Percentiles rank a stretch among this genome's conserved stretches.
Conservation (phyloP, 441 rosid species). For the Lepidium campestre region DNA sequence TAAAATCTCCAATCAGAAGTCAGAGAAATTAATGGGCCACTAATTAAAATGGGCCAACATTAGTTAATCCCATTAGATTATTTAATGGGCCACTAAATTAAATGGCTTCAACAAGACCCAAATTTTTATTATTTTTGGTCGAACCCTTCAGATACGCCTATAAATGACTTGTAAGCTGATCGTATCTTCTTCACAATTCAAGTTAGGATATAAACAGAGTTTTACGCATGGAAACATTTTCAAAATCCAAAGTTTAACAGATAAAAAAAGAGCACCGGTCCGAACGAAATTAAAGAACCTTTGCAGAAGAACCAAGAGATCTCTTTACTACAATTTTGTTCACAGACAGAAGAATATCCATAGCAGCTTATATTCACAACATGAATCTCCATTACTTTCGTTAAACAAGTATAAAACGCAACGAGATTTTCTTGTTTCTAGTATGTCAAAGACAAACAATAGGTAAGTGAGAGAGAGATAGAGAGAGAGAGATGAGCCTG, state of each 20-base stretch:
- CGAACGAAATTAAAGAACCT: neutral
- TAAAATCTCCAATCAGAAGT: neutral
- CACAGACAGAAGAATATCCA: neutral
- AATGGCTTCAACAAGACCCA: neutral
- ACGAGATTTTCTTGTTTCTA: neutral
- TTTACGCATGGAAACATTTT: neutral
- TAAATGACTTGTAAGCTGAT: neutral
- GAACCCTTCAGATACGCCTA: neutral
- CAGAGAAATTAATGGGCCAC: neutral
- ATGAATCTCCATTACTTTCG: neutral
- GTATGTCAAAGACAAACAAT: neutral
- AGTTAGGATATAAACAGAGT: neutral
- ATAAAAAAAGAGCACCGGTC: neutral
- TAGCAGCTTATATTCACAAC: slow-evolving; percentile 18
- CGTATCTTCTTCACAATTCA: neutral
- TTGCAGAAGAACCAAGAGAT: neutral
- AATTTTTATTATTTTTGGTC: neutral
- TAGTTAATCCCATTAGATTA: neutral
- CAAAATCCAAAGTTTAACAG: neutral
- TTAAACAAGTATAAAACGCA: neutral
- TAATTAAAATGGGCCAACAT: no score
- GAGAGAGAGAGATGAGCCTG: neutral
- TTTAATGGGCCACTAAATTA: neutral
- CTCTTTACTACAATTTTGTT: neutral
- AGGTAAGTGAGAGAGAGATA: neutral